Evolutionary conservation across 192 early-diverging fungal genomes (phyloP).

Genomic region (Rhizophagus clarus): DNA sequence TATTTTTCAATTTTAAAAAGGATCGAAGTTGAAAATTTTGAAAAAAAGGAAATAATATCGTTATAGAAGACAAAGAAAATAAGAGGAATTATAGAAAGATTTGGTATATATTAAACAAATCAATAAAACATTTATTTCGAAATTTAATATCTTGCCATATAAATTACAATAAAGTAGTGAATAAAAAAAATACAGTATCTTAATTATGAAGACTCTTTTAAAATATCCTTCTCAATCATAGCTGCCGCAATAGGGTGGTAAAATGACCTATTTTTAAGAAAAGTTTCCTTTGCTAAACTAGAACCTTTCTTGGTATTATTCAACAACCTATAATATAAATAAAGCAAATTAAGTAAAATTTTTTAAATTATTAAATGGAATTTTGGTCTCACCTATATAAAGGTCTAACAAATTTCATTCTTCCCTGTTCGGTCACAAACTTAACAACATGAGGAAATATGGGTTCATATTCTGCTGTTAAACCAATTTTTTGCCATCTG

Average conservation of each 20-base stretch:
- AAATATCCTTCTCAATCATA: constrained; percentile 88
- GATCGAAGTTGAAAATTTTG: constrained; percentile 19
- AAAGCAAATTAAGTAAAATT: not conserved
- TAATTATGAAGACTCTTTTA: not conserved
- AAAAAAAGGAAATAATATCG: not conserved
- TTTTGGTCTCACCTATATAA: constrained; percentile 59
- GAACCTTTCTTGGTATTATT: constrained; percentile 70
- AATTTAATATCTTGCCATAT: not conserved
- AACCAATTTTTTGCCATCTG: constrained; percentile 85
- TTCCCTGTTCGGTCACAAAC: constrained; percentile 86
- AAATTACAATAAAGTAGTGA: not conserved
- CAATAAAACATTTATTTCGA: too few relatives aligned
- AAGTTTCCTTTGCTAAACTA: constrained; percentile 78
- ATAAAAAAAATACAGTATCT: not conserved
- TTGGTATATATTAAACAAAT: too few relatives aligned
- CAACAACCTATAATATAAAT: constrained; percentile 49
- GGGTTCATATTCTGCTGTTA: constrained; percentile 73
- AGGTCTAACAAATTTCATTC: constrained; percentile 92
- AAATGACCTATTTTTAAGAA: constrained; percentile 70
- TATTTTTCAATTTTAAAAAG: constrained; percentile 52
- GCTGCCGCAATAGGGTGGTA: constrained; percentile 94
- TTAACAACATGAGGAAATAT: constrained; percentile 74
- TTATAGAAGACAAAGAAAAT: not conserved
- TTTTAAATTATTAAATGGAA: not conserved
- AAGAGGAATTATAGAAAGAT: too few relatives aligned